Evolutionary conservation across 2,329 filamentous ascomycete species (phyloP).

Genomic region (Talaromyces albobiverticillius): DNA sequence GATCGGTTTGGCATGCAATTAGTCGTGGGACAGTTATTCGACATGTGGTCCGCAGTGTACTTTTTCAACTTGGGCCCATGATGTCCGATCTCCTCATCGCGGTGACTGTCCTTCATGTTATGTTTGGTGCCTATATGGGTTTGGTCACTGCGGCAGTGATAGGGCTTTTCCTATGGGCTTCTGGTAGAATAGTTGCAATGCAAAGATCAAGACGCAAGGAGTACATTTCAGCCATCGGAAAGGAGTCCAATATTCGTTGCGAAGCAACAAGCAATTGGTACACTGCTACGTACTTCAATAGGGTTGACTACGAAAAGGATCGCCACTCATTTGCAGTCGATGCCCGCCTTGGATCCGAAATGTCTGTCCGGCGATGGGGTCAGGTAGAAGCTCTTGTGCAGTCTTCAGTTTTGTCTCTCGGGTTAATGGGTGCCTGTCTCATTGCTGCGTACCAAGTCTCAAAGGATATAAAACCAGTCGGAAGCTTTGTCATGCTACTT

Average conservation of each 20-base stretch:
- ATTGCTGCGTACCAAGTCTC: conserved; percentile 55
- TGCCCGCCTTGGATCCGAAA: conserved; percentile 35
- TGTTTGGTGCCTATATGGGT: conserved; percentile 63
- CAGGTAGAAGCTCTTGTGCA: conserved; percentile 40
- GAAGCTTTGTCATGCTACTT: conserved; percentile 63
- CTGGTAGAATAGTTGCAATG: conserved; percentile 34
- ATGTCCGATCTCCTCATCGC: conserved; percentile 61
- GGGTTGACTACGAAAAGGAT: conserved; percentile 51
- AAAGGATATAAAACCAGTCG: conserved; percentile 50
- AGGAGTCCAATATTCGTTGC: conserved; percentile 54
- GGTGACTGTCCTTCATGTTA: conserved; percentile 57
- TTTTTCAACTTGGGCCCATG: conserved; percentile 62
- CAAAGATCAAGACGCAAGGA: conserved; percentile 39
- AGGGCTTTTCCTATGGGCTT: conserved; percentile 54
- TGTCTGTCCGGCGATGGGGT: conserved; percentile 32
- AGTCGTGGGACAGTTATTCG: conserved; percentile 61
- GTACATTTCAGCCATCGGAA: conserved; percentile 42
- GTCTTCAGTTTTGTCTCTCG: conserved; percentile 46
- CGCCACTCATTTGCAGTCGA: conserved; percentile 45
- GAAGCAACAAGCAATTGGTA: conserved; percentile 61
- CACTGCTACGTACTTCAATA: conserved; percentile 59
- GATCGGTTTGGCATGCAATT: conserved; percentile 64
- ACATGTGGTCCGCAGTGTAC: conserved; percentile 57
- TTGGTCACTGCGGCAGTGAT: conserved; percentile 48
- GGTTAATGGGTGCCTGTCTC: conserved; percentile 49